A percentile compares a stretch with the other conserved stretches of the same genome.
These are phyloP conservation scores for Hypocreales sp. DNA, from an alignment of 2,329 filamentous ascomycete genomes.

Conservation along the genomic window DNA sequence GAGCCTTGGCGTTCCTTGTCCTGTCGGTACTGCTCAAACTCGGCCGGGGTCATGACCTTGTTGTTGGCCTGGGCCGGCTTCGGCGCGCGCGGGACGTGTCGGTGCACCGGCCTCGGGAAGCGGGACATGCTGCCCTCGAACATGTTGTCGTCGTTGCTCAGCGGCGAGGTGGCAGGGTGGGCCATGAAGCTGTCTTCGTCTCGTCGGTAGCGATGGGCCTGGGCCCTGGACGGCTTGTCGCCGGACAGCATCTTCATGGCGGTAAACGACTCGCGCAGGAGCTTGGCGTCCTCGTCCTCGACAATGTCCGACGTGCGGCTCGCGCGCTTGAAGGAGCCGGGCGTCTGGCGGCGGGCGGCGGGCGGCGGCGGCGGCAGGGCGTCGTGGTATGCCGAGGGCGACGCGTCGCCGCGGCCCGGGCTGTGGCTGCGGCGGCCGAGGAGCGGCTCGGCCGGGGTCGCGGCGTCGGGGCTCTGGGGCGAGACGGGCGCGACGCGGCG, in stretches of 20 bases:
- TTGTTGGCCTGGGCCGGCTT: constrained; percentile 28
- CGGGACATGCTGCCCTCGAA: constrained; percentile 32
- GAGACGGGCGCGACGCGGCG: constrained; percentile 27
- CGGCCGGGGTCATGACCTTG: constrained; percentile 80
- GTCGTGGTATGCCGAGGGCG: not conserved
- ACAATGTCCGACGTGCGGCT: constrained; percentile 20
- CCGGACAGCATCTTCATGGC: constrained; percentile 29
- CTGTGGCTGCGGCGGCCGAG: constrained; percentile 36
- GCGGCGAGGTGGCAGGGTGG: constrained; percentile 14
- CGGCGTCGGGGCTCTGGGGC: constrained; percentile 30
- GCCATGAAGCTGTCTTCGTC: constrained; percentile 22
- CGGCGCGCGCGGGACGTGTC: constrained; percentile 16
- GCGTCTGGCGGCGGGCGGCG: constrained; percentile 18
- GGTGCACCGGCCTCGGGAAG: constrained; percentile 19
- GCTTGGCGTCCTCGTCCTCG: constrained; percentile 36
- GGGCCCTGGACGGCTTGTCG: constrained; percentile 6
- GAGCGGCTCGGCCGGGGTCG: constrained; percentile 25
- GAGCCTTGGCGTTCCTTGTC: constrained; percentile 50
- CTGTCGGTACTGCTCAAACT: constrained; percentile 69
- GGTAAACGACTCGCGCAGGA: constrained; percentile 35
- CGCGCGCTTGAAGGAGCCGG: constrained; percentile 14
- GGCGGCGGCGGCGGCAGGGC: constrained; percentile 12
- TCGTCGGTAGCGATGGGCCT: constrained; percentile 17
- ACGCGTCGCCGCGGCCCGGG: constrained; percentile 25
- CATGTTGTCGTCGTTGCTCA: constrained; percentile 34